These are phyloP conservation scores for Harrya chromipes DNA, from an alignment of 768 basidiomycete genomes.

Conservation along the genomic window DNA sequence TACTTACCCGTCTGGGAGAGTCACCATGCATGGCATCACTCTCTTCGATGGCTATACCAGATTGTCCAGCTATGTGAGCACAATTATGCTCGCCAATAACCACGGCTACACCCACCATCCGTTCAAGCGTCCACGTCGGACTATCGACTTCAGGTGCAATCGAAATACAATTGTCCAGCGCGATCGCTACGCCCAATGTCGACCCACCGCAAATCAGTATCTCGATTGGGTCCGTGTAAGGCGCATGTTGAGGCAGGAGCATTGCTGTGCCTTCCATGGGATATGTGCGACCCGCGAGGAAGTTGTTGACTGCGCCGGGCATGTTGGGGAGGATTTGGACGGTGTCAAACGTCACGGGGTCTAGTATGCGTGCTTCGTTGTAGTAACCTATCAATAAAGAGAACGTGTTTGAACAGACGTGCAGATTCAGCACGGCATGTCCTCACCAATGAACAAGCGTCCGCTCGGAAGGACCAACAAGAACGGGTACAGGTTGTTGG, in stretches of 20 bases:
- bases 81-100: not conserved
- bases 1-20: slow-evolving; percentile 46
- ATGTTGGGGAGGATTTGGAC: slow-evolving; percentile 62
- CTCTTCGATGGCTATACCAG: slow-evolving; percentile 56
- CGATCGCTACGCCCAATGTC: slow-evolving; percentile 44
- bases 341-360: slow-evolving; percentile 64
- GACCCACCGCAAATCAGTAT: slow-evolving; percentile 78
- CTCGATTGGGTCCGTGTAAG: slow-evolving; percentile 70
- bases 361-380: slow-evolving; percentile 76
- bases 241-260: slow-evolving; percentile 65
- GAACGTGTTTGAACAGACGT: not conserved
- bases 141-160: slow-evolving; percentile 63
- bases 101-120: slow-evolving; percentile 56
- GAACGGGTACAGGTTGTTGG: slow-evolving; percentile 80
- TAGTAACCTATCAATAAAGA: slow-evolving; percentile 54
- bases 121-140: slow-evolving; percentile 67
- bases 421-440: not conserved
- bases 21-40: slow-evolving; percentile 74
- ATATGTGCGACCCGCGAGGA: slow-evolving; percentile 73
- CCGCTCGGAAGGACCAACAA: slow-evolving; percentile 69
- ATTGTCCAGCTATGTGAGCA: not conserved
- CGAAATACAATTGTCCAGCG: slow-evolving; percentile 68
- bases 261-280: slow-evolving; percentile 72
- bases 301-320: slow-evolving; percentile 70
- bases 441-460: slow-evolving; percentile 65